Conservation (phyloP, 2,329 filamentous ascomycete genomes). For the Basipetospora chlamydospora region DNA sequence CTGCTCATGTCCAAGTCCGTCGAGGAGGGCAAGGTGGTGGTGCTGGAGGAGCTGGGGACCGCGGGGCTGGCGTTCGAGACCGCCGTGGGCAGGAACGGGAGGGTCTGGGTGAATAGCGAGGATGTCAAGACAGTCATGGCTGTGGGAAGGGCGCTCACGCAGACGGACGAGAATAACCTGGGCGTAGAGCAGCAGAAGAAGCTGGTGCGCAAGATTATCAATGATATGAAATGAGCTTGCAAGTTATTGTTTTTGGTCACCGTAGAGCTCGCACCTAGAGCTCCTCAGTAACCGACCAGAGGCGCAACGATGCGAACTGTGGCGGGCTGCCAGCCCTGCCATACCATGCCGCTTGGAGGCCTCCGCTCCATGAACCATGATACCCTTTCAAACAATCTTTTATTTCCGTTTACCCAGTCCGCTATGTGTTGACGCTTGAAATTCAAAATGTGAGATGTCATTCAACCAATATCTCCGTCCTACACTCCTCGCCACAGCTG, state of each 20-base stretch:
- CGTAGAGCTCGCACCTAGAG: too few relatives aligned
- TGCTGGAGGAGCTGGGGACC: conserved; percentile 64
- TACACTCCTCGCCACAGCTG: too few relatives aligned
- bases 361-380: too few relatives aligned
- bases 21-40: conserved; percentile 48
- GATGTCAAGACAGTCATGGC: conserved; percentile 57
- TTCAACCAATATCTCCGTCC: too few relatives aligned
- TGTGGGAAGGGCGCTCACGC: conserved; percentile 63
- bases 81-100: conserved; percentile 83
- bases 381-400: too few relatives aligned
- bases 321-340: too few relatives aligned
- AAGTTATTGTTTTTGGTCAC: neutral
- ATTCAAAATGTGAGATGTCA: too few relatives aligned
- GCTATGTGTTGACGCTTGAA: too few relatives aligned
- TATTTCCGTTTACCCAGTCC: neutral
- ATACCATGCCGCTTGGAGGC: too few relatives aligned
- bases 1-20: conserved; percentile 51
- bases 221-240: conserved; percentile 11
- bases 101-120: conserved; percentile 79
- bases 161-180: conserved; percentile 57
- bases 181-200: conserved; percentile 54
- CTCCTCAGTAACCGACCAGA: too few relatives aligned
- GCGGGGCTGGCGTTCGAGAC: conserved; percentile 82
- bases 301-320: too few relatives aligned
- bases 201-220: conserved; percentile 51